These are phyloP conservation scores for Talaromyces sp. DNA, from an alignment of 2,329 filamentous ascomycete genomes.

Conservation along the genomic window DNA sequence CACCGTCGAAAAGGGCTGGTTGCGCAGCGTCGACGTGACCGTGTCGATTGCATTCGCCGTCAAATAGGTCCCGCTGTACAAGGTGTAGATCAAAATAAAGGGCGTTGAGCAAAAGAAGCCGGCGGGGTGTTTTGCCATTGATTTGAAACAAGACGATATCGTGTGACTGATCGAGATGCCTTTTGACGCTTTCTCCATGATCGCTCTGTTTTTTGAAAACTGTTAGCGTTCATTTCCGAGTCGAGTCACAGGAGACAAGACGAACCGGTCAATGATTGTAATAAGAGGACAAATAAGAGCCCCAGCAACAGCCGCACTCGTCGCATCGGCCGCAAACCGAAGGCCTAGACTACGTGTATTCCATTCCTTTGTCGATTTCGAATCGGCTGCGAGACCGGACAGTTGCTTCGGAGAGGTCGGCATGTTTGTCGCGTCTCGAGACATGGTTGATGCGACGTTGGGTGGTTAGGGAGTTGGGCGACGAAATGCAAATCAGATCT, in stretches of 20 bases:
- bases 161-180: conserved; percentile 38
- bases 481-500: neutral
- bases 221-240: conserved; percentile 3
- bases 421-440: conserved; percentile 24
- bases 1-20: conserved; percentile 53
- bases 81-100: conserved; percentile 46
- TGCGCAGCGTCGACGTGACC: conserved; percentile 57
- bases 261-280: conserved; percentile 78
- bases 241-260: neutral
- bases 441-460: conserved; percentile 16
- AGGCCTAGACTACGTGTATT: conserved; percentile 69
- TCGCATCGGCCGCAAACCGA: conserved; percentile 63
- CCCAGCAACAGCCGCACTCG: conserved; percentile 66
- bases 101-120: conserved; percentile 44
- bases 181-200: conserved; percentile 47
- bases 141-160: conserved; percentile 33
- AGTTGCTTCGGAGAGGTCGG: neutral
- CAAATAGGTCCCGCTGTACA: conserved; percentile 86
- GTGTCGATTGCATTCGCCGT: conserved; percentile 88
- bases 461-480: neutral
- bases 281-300: conserved; percentile 77
- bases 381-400: neutral
- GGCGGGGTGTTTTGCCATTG: conserved; percentile 36
- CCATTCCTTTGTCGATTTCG: conserved; percentile 44
- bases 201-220: conserved; percentile 29